Base-by-base conservation (phyloP, 2,329 filamentous ascomycete species). In the Fusarium sp. region DNA sequence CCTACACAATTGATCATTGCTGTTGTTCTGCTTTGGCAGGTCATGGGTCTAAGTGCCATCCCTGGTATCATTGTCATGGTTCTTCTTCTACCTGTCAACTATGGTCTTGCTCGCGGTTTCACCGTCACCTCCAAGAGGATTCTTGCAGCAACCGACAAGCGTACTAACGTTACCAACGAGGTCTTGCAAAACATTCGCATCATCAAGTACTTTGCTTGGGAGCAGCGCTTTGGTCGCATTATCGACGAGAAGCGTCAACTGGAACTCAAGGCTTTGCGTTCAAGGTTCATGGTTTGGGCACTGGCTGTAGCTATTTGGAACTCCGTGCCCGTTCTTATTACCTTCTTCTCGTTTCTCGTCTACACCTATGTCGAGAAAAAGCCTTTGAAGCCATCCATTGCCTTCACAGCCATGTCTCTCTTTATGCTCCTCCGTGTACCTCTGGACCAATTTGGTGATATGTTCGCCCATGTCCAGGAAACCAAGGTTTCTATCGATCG, bases 181-280 rank as follows among this genome's bases (percentile, higher is more conserved):
- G 93, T 98, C 11, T 85, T 99, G 32, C 95, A 97, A 78, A 99
- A 98, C 76, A 98, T 99, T 73, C 91, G 96, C 55, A 98, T 99
- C 79, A 98, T 99, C 88, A 99, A 99, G 80, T 99, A 96, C 81
- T 99, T 99, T 79, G 95, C 96, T 0, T 99, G 96, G 96, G 96
- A 99, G 80, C 90, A 94, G 75, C 92, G 95, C 5, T 99, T 98
- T 79, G 89, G 93, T 62, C 88, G 89, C 26, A 90, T 93, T 59
- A 94, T 99, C 37, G 92, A 97, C 67, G 95, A 98, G 80, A 98
- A 97, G 83, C 90, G 96, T 69, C 86, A 86, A 45, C 85, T 85
- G 6, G 96, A 99, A 80, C 86, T 99, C 55, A 90, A 88, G 75
- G 90, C 93, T 35, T 82, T 99, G 59, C 91, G 94, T 62, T 89